Evolutionary conservation across 2,329 filamentous ascomycete species (phyloP).

Genomic region (Cladosporium sp.): DNA sequence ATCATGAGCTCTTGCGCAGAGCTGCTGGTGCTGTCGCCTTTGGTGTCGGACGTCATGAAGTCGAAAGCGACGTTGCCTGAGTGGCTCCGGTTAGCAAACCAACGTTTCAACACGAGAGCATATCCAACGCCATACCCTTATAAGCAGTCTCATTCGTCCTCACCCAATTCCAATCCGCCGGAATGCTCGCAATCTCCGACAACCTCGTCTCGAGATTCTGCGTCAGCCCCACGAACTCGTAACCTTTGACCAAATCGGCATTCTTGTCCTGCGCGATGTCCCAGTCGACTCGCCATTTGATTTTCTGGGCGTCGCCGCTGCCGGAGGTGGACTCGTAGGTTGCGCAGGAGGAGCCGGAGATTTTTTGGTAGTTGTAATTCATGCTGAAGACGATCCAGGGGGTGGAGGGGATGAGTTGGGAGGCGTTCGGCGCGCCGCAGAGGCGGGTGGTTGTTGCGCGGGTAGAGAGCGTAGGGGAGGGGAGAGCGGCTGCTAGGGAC

Average conservation of each 20-base stretch:
- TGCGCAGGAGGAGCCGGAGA: conserved; percentile 44
- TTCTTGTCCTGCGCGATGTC: conserved; percentile 41
- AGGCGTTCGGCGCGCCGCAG: conserved; percentile 23
- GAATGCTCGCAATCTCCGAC: conserved; percentile 42
- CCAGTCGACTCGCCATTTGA: conserved; percentile 43
- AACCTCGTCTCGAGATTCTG: conserved; percentile 44
- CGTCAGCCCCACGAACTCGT: conserved; percentile 48
- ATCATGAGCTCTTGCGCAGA: conserved; percentile 47
- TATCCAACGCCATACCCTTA: conserved; percentile 29
- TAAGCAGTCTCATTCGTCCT: conserved; percentile 43
- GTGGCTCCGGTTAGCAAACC: no score
- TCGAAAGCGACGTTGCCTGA: conserved; percentile 46
- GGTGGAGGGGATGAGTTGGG: conserved; percentile 39
- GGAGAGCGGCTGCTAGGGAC: not conserved
- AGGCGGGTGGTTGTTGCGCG: conserved; percentile 7
- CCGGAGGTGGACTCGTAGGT: conserved; percentile 38
- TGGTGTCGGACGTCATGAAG: conserved; percentile 47
- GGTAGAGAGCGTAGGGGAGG: not conserved
- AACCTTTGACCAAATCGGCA: conserved; percentile 45
- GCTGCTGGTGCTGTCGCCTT: conserved; percentile 45
- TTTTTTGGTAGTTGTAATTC: conserved; percentile 45
- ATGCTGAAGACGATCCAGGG: conserved; percentile 51
- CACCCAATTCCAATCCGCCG: conserved; percentile 43
- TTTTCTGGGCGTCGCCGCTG: conserved; percentile 36
- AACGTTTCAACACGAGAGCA: not conserved